Percentiles rank a stretch among this genome's conserved stretches.
These are phyloP conservation scores for Pichia sp. DNA, from an alignment of 1,139 yeast species.

Conservation along the genomic window DNA sequence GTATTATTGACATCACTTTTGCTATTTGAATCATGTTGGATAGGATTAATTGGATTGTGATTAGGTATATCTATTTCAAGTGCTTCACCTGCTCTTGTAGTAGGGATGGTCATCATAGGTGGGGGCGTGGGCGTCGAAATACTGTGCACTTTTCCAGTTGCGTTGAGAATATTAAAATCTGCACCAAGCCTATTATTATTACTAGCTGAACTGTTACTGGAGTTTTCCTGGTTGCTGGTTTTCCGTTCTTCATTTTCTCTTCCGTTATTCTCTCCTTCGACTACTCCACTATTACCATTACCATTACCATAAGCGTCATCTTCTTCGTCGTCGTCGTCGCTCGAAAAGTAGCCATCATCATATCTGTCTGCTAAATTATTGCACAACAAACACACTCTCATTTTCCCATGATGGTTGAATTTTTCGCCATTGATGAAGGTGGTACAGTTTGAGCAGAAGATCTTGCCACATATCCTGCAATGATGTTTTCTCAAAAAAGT, in stretches of 20 bases:
- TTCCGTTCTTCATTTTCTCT: background rate
- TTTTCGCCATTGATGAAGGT: slow-evolving; percentile 69
- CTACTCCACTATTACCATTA: background rate
- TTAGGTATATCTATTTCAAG: slow-evolving; percentile 58
- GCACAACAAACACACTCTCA: slow-evolving; percentile 80
- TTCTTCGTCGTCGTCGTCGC: slow-evolving; percentile 43
- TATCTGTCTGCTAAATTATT: slow-evolving; percentile 54
- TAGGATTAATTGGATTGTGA: background rate
- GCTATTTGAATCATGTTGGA: background rate
- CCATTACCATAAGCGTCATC: slow-evolving; percentile 1
- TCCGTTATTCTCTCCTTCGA: slow-evolving; percentile 6
- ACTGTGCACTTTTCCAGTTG: background rate
- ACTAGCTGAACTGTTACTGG: slow-evolving; percentile 1
- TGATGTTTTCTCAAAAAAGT: slow-evolving; percentile 89
- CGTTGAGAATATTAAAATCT: background rate
- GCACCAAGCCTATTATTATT: background rate
- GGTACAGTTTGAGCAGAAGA: slow-evolving; percentile 87
- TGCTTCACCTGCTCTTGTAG: slow-evolving; percentile 74
- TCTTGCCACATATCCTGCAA: slow-evolving; percentile 93
- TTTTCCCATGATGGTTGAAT: slow-evolving; percentile 63
- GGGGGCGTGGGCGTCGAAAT: slow-evolving; percentile 44
- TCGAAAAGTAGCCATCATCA: slow-evolving; percentile 56
- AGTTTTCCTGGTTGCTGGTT: background rate
- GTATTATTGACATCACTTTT: background rate
- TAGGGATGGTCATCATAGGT: slow-evolving; percentile 78